Evolutionary conservation across 2,329 filamentous ascomycete genomes (phyloP).

Genomic region (Cytospora mali): DNA sequence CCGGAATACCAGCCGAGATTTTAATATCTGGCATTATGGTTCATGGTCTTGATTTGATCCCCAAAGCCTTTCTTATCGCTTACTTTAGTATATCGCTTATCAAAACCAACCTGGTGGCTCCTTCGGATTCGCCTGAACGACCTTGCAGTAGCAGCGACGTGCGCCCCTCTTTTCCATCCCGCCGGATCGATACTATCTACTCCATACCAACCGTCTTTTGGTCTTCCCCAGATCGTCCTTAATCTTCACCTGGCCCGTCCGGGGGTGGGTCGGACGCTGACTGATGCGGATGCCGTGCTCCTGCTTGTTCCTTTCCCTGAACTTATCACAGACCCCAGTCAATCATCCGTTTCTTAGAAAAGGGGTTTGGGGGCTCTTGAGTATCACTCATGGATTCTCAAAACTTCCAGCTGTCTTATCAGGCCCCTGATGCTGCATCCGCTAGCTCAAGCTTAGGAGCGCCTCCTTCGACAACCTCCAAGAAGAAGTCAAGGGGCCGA

Average conservation of each 20-base stretch:
- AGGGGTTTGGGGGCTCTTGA: neutral
- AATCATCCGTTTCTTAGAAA: neutral
- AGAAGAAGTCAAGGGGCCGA: constrained; percentile 55
- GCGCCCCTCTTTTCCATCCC: constrained; percentile 5
- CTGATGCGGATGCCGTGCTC: constrained; percentile 17
- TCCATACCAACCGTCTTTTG: neutral
- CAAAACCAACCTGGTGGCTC: neutral
- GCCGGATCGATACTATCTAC: neutral
- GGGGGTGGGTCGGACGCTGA: constrained; percentile 22
- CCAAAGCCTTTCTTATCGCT: neutral
- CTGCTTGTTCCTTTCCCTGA: constrained; percentile 1
- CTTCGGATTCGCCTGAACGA: neutral
- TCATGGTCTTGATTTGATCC: neutral
- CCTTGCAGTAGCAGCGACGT: neutral
- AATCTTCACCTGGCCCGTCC: constrained; percentile 9
- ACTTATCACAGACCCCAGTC: constrained; percentile 1
- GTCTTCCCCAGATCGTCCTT: constrained; percentile 4
- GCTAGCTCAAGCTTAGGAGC: neutral
- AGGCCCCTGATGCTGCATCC: constrained; percentile 1
- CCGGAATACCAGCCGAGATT: neutral
- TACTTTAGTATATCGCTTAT: neutral
- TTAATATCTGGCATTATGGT: neutral
- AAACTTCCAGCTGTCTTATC: constrained; percentile 15
- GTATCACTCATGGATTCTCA: constrained; percentile 19
- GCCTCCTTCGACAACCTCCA: constrained; percentile 33